Percentiles rank a stretch among this genome's conserved stretches.
These are phyloP conservation scores for Botrytis porri DNA, from an alignment of 2,329 filamentous ascomycete genomes.

Conservation along the genomic window DNA sequence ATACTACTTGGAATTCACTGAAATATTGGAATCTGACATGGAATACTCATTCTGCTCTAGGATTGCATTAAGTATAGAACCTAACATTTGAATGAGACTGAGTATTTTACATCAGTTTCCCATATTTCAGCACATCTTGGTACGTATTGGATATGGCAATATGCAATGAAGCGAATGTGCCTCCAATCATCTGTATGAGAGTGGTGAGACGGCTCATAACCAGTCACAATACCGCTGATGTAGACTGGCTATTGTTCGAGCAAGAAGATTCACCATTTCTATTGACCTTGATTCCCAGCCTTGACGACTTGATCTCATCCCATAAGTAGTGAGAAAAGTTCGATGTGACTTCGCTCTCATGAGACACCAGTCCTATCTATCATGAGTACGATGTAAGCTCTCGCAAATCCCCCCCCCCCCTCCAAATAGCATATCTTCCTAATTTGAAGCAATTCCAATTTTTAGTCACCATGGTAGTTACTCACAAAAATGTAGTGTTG, in stretches of 20 bases:
- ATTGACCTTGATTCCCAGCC: not conserved
- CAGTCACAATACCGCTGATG: rapidly evolving
- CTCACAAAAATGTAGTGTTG: too few relatives aligned
- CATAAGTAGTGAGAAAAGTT: not conserved
- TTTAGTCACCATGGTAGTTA: not conserved
- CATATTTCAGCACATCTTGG: not conserved
- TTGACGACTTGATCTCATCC: not conserved
- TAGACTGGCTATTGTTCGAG: not conserved
- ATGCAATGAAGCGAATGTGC: not conserved
- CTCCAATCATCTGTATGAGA: not conserved
- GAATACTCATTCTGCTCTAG: not conserved
- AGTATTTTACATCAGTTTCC: not conserved
- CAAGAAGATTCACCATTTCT: not conserved
- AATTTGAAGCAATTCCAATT: not conserved
- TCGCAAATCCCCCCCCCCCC: rapidly evolving
- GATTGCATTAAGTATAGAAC: not conserved
- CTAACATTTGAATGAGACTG: not conserved
- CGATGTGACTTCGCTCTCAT: not conserved
- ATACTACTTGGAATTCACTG: not conserved
- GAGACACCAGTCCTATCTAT: not conserved
- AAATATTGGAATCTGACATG: not conserved
- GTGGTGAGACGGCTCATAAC: not conserved
- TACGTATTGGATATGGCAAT: not conserved
- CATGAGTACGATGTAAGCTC: rapidly evolving
- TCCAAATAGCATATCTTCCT: rapidly evolving